phyloP scores from a whole-genome alignment of 2,329 filamentous ascomycete species.

The Xylariaceae sp. region DNA sequence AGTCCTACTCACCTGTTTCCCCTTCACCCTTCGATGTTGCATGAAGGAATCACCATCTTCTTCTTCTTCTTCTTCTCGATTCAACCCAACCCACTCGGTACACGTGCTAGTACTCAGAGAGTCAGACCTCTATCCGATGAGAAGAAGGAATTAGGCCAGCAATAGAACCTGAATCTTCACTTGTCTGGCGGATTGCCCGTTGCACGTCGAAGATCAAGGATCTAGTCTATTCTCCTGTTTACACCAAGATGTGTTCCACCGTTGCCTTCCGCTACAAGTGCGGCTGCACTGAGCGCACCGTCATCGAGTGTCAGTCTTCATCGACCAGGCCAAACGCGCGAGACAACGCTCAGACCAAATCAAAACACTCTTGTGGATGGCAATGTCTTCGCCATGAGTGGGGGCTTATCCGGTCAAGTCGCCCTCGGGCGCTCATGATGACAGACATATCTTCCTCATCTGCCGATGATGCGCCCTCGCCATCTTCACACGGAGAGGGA shows the following conservation, averaged over 20 bases:
- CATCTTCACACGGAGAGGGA: neutral
- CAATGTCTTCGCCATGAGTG: conserved; percentile 8
- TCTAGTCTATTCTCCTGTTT: neutral
- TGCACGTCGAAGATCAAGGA: neutral
- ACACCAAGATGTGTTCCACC: conserved; percentile 22
- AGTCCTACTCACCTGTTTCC: no score
- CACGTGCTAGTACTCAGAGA: no score
- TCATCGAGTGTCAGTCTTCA: conserved; percentile 21
- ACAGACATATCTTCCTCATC: neutral
- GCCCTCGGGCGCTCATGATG: neutral
- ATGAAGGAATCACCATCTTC: no score
- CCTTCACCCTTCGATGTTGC: no score
- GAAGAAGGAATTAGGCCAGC: no score
- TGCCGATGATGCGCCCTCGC: neutral
- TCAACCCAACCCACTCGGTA: no score
- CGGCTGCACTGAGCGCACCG: conserved; percentile 23
- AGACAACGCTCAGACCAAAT: neutral
- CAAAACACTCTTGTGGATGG: conserved; percentile 1
- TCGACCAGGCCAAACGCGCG: neutral
- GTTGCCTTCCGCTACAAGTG: conserved; percentile 27
- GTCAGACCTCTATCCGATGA: no score
- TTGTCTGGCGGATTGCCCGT: no score
- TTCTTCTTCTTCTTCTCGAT: no score
- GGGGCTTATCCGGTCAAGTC: neutral
- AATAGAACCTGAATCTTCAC: no score